A percentile compares a stretch with the other conserved stretches of the same genome.
These are phyloP conservation scores for Aspergillus bertholletiae DNA, from an alignment of 495 filamentous ascomycete species.

Conservation along the genomic window DNA sequence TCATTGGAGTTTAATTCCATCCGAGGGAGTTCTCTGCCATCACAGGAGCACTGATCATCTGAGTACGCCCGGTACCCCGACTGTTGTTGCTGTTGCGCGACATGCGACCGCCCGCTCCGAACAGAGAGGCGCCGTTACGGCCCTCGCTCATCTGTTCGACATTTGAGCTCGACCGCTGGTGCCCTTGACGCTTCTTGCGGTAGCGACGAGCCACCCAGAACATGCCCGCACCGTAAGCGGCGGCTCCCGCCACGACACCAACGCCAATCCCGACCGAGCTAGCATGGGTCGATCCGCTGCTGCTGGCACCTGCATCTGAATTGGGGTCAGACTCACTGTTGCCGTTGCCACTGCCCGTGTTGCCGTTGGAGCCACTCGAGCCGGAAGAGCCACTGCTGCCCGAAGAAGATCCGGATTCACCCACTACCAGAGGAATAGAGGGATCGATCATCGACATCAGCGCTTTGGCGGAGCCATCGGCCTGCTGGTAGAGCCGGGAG, in stretches of 20 bases:
- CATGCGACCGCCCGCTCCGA: slow-evolving; percentile 38
- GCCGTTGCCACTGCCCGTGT: slow-evolving; percentile 17
- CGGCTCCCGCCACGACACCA: slow-evolving; percentile 74
- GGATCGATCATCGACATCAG: slow-evolving; percentile 82
- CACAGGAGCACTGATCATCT: slow-evolving; percentile 78
- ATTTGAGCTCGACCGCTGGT: slow-evolving; percentile 68
- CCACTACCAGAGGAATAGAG: slow-evolving; percentile 71
- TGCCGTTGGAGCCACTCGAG: slow-evolving; percentile 8
- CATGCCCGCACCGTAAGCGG: slow-evolving; percentile 98
- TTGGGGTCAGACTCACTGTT: slow-evolving; percentile 29
- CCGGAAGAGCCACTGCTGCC: slow-evolving; percentile 23
- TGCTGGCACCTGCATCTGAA: slow-evolving; percentile 42
- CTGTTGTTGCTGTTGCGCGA: slow-evolving; percentile 51
- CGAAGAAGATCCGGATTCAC: slow-evolving; percentile 37
- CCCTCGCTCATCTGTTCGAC: slow-evolving; percentile 48
- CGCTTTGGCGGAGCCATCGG: slow-evolving; percentile 50
- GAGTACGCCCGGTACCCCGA: slow-evolving; percentile 66
- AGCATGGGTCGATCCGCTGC: slow-evolving; percentile 52
- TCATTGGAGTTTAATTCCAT: slow-evolving; percentile 80
- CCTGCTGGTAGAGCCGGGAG: slow-evolving; percentile 70
- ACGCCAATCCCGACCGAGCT: slow-evolving; percentile 82
- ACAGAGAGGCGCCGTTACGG: slow-evolving; percentile 29
- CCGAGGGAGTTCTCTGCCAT: slow-evolving; percentile 97
- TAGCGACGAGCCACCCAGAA: slow-evolving; percentile 92
- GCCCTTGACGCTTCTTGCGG: slow-evolving; percentile 77